A percentile compares a stretch with the other conserved stretches of the same genome.
Conservation (phyloP, 1,284 basidiomycete genomes). For the Ceraceosorus guamensis region DNA sequence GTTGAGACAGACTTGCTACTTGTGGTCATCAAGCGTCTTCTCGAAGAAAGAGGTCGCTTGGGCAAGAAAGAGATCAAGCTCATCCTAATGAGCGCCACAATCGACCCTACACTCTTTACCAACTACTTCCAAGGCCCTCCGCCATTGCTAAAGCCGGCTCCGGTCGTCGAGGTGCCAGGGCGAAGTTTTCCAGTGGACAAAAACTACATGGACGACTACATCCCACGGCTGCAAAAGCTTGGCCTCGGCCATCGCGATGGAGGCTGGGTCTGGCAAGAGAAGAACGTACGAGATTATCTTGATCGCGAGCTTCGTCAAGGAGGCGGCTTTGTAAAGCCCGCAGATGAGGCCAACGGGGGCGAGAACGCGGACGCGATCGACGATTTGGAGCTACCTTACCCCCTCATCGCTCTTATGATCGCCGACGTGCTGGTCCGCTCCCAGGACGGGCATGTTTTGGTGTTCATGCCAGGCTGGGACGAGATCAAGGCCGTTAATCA, state of each 20-base stretch:
- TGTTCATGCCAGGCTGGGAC: constrained; percentile 87
- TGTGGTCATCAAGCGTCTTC: constrained; percentile 77
- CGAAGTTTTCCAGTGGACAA: constrained; percentile 81
- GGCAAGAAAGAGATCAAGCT: constrained; percentile 74
- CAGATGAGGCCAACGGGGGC: constrained; percentile 15
- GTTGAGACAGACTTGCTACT: constrained; percentile 88
- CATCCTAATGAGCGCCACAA: constrained; percentile 91
- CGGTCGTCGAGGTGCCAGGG: constrained; percentile 79
- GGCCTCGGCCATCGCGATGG: constrained; percentile 45
- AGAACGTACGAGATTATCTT: constrained; percentile 70
- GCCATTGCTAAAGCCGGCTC: constrained; percentile 55
- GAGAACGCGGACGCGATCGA: constrained; percentile 52
- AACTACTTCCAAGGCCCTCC: constrained; percentile 65
- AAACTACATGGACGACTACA: constrained; percentile 73
- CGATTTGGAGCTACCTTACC: constrained; percentile 74
- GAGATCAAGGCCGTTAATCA: constrained; percentile 78
- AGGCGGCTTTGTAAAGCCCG: constrained; percentile 13
- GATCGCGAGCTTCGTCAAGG: constrained; percentile 56
- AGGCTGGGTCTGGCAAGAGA: constrained; percentile 68
- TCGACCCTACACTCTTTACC: constrained; percentile 82
- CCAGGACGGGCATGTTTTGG: constrained; percentile 78
- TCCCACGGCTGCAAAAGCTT: constrained; percentile 46
- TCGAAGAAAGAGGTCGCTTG: constrained; percentile 64
- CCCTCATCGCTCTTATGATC: constrained; percentile 74
- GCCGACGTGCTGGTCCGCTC: constrained; percentile 69